These are phyloP conservation scores for Russula abietina DNA, from an alignment of 768 basidiomycete genomes.

Conservation along the genomic window DNA sequence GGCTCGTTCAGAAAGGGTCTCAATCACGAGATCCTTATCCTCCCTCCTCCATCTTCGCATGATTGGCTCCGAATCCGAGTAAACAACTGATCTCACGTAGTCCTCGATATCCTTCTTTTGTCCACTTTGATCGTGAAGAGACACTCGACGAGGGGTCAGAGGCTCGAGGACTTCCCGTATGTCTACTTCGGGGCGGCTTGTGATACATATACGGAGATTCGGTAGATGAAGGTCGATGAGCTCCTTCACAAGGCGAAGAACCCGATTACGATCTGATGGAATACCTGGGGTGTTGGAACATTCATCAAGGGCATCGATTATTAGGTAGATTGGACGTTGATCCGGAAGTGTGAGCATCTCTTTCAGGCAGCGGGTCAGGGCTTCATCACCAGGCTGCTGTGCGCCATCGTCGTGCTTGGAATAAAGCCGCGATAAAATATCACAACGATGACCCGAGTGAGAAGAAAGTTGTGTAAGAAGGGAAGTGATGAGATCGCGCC, in stretches of 20 bases:
- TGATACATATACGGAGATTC: not conserved
- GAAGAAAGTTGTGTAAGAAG: constrained; percentile 6
- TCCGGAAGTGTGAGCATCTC: not conserved
- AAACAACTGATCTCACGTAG: too few species aligned
- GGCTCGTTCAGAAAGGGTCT: not conserved
- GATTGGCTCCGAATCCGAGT: too few species aligned
- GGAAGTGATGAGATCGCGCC: not conserved
- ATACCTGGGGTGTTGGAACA: not conserved
- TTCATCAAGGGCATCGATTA: not conserved
- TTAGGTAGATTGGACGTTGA: not conserved
- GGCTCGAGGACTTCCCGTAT: not conserved
- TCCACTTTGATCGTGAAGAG: not conserved
- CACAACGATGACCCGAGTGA: not conserved
- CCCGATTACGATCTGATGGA: not conserved
- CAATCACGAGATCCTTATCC: too few species aligned
- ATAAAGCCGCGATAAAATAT: not conserved
- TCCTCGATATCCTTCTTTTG: too few species aligned
- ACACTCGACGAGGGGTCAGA: not conserved
- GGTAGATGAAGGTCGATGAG: not conserved
- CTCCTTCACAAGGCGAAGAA: not conserved
- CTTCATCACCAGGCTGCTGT: not conserved
- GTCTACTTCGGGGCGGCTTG: constrained; percentile 2
- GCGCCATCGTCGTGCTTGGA: not conserved
- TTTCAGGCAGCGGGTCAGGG: not conserved
- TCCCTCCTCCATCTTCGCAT: too few species aligned